Evolutionary conservation across 2,329 filamentous ascomycete genomes (phyloP), one percentile per base, ranked within the genome.

Genomic region (Arthrobotrys pseudoclavata): DNA sequence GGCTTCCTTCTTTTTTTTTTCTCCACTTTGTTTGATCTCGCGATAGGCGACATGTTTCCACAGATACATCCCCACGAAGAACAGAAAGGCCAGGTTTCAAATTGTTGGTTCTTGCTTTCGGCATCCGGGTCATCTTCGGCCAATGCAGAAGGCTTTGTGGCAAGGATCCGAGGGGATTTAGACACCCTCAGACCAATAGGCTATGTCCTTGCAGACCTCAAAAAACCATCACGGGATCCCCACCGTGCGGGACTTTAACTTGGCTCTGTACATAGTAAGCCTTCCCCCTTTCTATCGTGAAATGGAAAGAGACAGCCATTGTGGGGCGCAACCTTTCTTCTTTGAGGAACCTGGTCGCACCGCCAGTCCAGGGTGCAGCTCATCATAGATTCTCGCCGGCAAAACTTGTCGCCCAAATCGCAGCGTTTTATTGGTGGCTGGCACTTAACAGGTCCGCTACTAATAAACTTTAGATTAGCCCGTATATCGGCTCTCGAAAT

Each of bases 391-490:
- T 22, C 57, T 66, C 31, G 29, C 64, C 72, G 60, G 67, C 42
- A 67, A 77, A 71, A 68, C 22, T 42, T 71, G 74, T 77, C 74
- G 74, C 74, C 62, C 67, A 55, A 77, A 77, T 77, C 74, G 74
- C 74, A 63, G 52, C 61, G 34, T 77, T 68, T 77, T 50, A 71
- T 77, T 70, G 74, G 74, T 70, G 74, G 66, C 67, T 68, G 67
- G 24, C 37, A 34, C 48, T 62, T 61, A 55, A 48, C 60, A 42
- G 45, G 52, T 60, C 50, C 40, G 74, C 61, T 77, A 55, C 67
- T 63, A 62, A 71, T 53, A 64, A 77, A 68, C 60, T 71, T 77
- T 77, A 77, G 74, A 77, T 77, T 77, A 71, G 74, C 74, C 45
- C 42, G 69, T 61, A 71, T 70, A 66, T 62, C 67, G 67, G 61